phyloP scores from a whole-genome alignment of 257 asterid species.

The Cinchona pubescens region DNA sequence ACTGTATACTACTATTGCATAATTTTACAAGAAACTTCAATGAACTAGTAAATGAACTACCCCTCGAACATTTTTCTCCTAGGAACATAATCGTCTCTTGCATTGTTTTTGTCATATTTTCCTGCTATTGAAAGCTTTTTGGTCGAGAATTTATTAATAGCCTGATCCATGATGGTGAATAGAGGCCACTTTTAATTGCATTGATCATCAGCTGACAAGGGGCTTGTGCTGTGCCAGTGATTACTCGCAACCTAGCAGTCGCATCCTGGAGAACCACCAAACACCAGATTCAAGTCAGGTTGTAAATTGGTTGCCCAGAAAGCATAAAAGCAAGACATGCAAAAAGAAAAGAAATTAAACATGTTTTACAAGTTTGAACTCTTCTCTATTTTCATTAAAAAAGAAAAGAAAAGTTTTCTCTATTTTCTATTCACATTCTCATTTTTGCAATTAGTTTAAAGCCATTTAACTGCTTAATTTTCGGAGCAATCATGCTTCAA shows the following conservation, averaged over 20 bases:
- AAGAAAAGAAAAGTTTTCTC: no score
- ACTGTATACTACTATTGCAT: not conserved
- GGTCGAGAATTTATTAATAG: not conserved
- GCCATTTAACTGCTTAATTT: no score
- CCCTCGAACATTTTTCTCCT: slow-evolving; percentile 1
- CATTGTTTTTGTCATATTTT: not conserved
- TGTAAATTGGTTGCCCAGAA: not conserved
- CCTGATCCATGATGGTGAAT: not conserved
- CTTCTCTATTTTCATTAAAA: not conserved
- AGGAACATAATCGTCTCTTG: not conserved
- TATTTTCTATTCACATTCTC: no score
- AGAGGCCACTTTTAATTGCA: not conserved
- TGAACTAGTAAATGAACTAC: no score
- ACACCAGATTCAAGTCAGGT: not conserved
- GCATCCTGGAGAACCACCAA: slow-evolving; percentile 5
- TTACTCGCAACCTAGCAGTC: not conserved
- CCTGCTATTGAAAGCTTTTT: not conserved
- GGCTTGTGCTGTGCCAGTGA: not conserved
- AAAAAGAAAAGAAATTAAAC: no score
- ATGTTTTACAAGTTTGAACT: not conserved
- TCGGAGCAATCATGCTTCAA: no score
- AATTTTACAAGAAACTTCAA: slow-evolving; percentile 4
- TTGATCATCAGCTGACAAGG: not conserved
- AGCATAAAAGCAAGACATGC: not conserved
- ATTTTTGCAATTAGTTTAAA: no score